These are phyloP conservation scores for Vicia faba DNA, from an alignment of 306 rosid genomes.

Conservation along the genomic window DNA sequence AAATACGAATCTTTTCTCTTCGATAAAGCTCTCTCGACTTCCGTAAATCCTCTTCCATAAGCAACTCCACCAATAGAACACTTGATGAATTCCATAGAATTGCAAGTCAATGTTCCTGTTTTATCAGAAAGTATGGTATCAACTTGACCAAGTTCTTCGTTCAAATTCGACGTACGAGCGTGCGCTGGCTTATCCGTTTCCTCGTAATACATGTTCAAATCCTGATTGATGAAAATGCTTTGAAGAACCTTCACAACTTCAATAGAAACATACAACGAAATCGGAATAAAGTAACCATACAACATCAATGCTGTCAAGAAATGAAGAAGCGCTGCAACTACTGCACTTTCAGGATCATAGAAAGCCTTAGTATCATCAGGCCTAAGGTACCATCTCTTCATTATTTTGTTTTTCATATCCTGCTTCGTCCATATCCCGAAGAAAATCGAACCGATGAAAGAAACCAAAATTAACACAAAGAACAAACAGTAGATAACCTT, in stretches of 20 bases:
- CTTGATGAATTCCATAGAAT: conserved; percentile 97
- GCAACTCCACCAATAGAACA: conserved; percentile 90
- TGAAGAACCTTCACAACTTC: conserved; percentile 98
- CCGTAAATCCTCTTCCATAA: conserved; percentile 83
- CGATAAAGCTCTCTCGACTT: conserved; percentile 92
- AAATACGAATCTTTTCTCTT: conserved; percentile 53
- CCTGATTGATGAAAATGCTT: conserved; percentile 84
- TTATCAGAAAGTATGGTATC: conserved; percentile 95
- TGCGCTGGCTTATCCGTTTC: conserved; percentile 88
- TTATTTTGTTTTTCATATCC: conserved; percentile 62
- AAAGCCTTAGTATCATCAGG: conserved; percentile 69
- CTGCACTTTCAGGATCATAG: conserved; percentile 67
- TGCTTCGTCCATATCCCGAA: conserved; percentile 67
- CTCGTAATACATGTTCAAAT: conserved; percentile 77
- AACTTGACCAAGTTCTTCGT: conserved; percentile 99
- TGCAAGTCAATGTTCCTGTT: conserved; percentile 97
- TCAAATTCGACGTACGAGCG: conserved; percentile 95
- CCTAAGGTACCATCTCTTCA: conserved; percentile 93
- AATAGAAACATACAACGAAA: conserved; percentile 92
- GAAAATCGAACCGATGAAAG: conserved; percentile 67
- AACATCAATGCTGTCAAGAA: conserved; percentile 85
- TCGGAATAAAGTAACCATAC: conserved; percentile 90
- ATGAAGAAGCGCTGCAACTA: conserved; percentile 73
- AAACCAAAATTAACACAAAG: conserved; percentile 58
- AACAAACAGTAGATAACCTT: conserved; percentile 74